Evolutionary conservation across 2,329 filamentous ascomycete species (phyloP).

Genomic region (Colletotrichum cordylinicola): DNA sequence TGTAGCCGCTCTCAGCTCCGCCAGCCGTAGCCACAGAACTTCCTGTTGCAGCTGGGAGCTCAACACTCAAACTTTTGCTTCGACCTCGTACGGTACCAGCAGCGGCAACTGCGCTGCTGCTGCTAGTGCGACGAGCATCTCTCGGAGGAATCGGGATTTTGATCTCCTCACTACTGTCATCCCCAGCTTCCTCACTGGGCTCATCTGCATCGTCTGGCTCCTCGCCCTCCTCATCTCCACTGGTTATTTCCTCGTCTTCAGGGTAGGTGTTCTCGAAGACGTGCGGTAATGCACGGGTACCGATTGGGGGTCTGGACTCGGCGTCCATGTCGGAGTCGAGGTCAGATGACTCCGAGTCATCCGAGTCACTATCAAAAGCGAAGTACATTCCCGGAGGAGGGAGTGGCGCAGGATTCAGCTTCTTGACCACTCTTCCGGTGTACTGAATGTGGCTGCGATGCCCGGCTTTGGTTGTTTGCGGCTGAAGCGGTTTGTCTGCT

Average conservation of each 20-base stretch:
- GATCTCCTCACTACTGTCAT: slow-evolving; percentile 3
- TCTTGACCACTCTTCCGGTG: slow-evolving; percentile 44
- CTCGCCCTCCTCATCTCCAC: slow-evolving; percentile 39
- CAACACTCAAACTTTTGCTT: slow-evolving; percentile 36
- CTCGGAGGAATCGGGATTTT: slow-evolving; percentile 25
- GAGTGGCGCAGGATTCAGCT: slow-evolving; percentile 51
- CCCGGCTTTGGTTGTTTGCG: neutral
- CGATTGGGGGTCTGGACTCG: slow-evolving; percentile 29
- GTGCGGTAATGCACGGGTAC: slow-evolving; percentile 37
- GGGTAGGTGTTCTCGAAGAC: slow-evolving; percentile 44
- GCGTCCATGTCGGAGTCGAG: slow-evolving; percentile 31
- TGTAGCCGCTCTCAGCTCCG: slow-evolving; percentile 41
- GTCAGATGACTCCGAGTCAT: slow-evolving; percentile 33
- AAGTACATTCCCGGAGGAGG: slow-evolving; percentile 60
- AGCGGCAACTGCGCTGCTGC: slow-evolving; percentile 36
- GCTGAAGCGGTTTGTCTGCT: neutral
- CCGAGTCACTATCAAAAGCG: slow-evolving; percentile 48
- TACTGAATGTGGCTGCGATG: slow-evolving; percentile 50
- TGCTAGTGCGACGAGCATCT: slow-evolving; percentile 23
- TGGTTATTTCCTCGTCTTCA: slow-evolving; percentile 43
- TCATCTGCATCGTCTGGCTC: slow-evolving; percentile 24
- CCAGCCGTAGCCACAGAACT: slow-evolving; percentile 48
- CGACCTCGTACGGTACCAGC: slow-evolving; percentile 33
- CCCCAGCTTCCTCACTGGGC: neutral
- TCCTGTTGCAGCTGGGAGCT: slow-evolving; percentile 30